phyloP scores from a whole-genome alignment of 129 eudicot genomes.

The Gnaphalium uliginosum region DNA sequence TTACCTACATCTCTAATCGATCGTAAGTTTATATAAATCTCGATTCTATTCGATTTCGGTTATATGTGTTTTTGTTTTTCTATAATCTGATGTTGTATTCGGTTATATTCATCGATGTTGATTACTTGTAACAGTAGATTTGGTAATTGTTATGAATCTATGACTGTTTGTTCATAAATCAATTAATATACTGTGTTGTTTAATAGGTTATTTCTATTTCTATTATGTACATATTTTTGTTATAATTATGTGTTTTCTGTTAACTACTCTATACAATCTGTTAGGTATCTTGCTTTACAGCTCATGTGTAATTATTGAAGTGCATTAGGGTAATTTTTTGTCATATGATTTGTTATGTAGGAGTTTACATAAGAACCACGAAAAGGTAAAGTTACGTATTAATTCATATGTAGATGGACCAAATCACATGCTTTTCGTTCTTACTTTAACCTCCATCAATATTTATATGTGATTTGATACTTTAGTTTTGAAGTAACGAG shows the following conservation, averaged over 20 bases:
- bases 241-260: neutral
- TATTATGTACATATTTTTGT: neutral
- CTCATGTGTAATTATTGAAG: neutral
- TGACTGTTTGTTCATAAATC: neutral
- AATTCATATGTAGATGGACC: too few species aligned
- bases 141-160: neutral
- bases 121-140: constrained; percentile 3
- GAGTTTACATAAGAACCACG: neutral
- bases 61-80: neutral
- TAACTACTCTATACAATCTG: neutral
- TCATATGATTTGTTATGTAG: neutral
- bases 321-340: constrained; percentile 4
- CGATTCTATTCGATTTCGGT: neutral
- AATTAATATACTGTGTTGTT: neutral
- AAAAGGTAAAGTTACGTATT: neutral
- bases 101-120: neutral
- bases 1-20: neutral
- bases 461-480: too few species aligned
- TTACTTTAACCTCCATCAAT: too few species aligned
- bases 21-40: neutral
- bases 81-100: neutral
- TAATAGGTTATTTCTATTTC: neutral
- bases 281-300: neutral
- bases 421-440: too few species aligned
- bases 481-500: too few species aligned